phyloP scores from a whole-genome alignment of 306 rosid genomes.

The Ammopiptanthus mongolicus region DNA sequence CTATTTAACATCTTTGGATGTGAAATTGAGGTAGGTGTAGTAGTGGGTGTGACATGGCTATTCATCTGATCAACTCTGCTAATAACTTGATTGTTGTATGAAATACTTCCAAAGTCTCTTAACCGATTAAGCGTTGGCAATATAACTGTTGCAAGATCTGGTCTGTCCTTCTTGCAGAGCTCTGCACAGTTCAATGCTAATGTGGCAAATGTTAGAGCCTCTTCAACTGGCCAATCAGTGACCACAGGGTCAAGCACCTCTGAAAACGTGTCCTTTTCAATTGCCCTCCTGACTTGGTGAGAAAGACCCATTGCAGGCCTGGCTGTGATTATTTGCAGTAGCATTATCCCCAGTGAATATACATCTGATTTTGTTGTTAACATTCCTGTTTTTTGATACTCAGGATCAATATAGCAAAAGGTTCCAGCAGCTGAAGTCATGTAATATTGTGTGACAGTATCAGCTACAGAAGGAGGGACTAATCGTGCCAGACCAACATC shows the following conservation, averaged over 20 bases:
- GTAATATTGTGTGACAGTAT: slow-evolving; percentile 72
- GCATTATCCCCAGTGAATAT: slow-evolving; percentile 79
- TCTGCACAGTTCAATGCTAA: slow-evolving; percentile 71
- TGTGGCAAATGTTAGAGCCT: slow-evolving; percentile 60
- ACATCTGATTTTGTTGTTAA: slow-evolving; percentile 81
- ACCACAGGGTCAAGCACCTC: slow-evolving; percentile 70
- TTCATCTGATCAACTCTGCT: not conserved
- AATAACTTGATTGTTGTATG: not conserved
- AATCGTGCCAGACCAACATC: slow-evolving; percentile 89
- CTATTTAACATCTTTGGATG: not conserved
- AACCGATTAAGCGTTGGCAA: slow-evolving; percentile 79
- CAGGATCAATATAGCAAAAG: slow-evolving; percentile 95
- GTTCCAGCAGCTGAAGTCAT: slow-evolving; percentile 98
- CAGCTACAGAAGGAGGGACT: slow-evolving; percentile 76
- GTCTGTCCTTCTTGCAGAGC: slow-evolving; percentile 86
- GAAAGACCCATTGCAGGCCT: slow-evolving; percentile 86
- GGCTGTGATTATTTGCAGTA: slow-evolving; percentile 85
- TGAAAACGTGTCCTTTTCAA: slow-evolving; percentile 46
- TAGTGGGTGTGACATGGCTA: slow-evolving; percentile 14
- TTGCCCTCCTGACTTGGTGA: slow-evolving; percentile 72
- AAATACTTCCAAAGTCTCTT: slow-evolving; percentile 44
- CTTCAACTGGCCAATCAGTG: slow-evolving; percentile 84
- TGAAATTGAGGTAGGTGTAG: slow-evolving; percentile 16
- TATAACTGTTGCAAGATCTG: slow-evolving; percentile 62
- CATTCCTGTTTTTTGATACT: slow-evolving; percentile 85